Evolutionary conservation across 129 eudicot genomes (phyloP).

Genomic region (Artemisia argyi): DNA sequence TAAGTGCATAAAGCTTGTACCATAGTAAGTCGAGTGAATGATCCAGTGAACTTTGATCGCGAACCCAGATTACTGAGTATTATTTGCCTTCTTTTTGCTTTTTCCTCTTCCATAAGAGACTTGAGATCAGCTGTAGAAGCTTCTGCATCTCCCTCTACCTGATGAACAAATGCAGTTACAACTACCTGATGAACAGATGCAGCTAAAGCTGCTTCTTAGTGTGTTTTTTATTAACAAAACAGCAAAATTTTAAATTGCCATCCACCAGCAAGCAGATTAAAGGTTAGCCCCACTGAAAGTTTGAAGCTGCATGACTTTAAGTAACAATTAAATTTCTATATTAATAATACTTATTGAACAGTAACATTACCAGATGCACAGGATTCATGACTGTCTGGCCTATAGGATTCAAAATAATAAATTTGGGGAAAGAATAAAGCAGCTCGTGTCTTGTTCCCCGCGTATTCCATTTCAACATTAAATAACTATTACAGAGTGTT

Average conservation of each 20-base stretch:
- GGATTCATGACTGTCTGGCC: neutral
- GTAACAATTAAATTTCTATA: neutral
- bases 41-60: conserved; percentile 65
- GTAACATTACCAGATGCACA: conserved; percentile 9
- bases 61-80: conserved; percentile 52
- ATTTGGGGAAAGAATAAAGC: no score
- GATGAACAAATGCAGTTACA: conserved; percentile 19
- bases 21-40: conserved; percentile 79
- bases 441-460: no score
- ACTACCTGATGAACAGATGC: conserved; percentile 44
- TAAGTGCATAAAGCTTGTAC: conserved; percentile 42
- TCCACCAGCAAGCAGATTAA: neutral
- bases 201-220: conserved; percentile 14
- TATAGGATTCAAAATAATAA: neutral
- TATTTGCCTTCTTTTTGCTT: conserved; percentile 58
- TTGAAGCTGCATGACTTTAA: no score
- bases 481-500: no score
- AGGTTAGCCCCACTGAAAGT: neutral
- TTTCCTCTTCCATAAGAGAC: conserved; percentile 82
- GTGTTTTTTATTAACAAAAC: neutral
- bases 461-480: no score
- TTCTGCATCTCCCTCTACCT: conserved; percentile 65
- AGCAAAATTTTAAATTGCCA: neutral
- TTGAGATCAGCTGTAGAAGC: conserved; percentile 59
- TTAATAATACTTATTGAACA: neutral